Conservation (phyloP, 1,284 basidiomycete species). For the Ceratobasidium sp. region DNA sequence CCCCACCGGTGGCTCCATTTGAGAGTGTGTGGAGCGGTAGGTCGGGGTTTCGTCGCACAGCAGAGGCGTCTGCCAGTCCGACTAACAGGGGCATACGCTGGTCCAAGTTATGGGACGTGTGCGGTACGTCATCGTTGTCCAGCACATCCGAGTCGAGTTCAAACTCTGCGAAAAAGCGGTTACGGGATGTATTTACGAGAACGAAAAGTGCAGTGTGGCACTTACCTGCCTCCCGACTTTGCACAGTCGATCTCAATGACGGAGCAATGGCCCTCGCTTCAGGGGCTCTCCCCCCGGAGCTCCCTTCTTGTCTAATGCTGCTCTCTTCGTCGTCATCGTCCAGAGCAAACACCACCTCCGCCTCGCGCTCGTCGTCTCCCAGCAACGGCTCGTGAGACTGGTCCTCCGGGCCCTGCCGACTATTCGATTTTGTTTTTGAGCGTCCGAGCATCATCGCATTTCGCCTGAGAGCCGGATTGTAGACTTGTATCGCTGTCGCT, state of each 20-base stretch:
- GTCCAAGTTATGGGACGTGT: slow-evolving; percentile 57
- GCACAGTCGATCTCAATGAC: slow-evolving; percentile 71
- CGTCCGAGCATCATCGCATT: slow-evolving; percentile 42
- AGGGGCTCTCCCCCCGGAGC: background rate
- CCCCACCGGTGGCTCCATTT: slow-evolving; percentile 54
- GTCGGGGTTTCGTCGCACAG: slow-evolving; percentile 66
- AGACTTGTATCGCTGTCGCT: slow-evolving; percentile 5
- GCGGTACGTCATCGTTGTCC: slow-evolving; percentile 61
- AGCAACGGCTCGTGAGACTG: slow-evolving; percentile 49
- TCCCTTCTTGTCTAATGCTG: slow-evolving; percentile 16
- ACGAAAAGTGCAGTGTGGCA: slow-evolving; percentile 51
- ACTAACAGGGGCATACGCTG: slow-evolving; percentile 78
- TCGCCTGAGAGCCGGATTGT: slow-evolving; percentile 22
- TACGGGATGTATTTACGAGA: slow-evolving; percentile 25
- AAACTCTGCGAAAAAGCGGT: slow-evolving; percentile 64
- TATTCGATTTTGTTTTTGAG: slow-evolving; percentile 33
- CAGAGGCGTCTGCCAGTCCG: slow-evolving; percentile 73
- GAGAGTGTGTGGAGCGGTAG: slow-evolving; percentile 62
- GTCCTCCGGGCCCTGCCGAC: slow-evolving; percentile 36
- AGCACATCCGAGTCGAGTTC: slow-evolving; percentile 81
- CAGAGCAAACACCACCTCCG: slow-evolving; percentile 46
- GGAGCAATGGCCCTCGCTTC: slow-evolving; percentile 59
- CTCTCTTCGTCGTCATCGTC: slow-evolving; percentile 49
- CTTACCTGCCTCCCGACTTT: slow-evolving; percentile 79
- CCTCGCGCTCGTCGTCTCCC: slow-evolving; percentile 44